Evolutionary conservation across 441 rosid species (phyloP).

Genomic region (Adansonia gregorii): DNA sequence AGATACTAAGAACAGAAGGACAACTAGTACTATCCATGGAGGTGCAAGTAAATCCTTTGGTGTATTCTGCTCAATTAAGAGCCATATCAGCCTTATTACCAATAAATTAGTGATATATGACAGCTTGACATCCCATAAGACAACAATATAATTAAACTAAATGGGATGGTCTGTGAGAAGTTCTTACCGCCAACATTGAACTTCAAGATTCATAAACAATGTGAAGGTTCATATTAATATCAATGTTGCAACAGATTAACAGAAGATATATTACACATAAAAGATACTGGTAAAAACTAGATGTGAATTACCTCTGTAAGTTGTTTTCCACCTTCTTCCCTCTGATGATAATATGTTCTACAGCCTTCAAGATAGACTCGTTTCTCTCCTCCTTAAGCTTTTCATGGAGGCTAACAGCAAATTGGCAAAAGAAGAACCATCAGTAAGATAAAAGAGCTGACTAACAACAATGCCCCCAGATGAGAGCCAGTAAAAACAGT

Average conservation of each 20-base stretch:
- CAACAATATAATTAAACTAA: conserved; percentile 1
- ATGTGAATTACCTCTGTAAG: conserved; percentile 48
- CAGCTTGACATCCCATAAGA: conserved; percentile 3
- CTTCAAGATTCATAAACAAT: background rate
- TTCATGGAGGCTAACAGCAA: conserved; percentile 48
- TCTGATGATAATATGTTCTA: conserved; percentile 61
- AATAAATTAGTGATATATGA: conserved; percentile 6
- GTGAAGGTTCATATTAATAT: background rate
- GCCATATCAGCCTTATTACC: background rate
- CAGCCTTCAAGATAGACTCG: conserved; percentile 44
- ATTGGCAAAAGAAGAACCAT: conserved; percentile 4
- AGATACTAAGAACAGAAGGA: background rate
- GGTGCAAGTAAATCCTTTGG: background rate
- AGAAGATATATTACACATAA: background rate
- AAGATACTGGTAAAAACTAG: background rate
- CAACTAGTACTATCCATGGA: background rate
- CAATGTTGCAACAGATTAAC: conserved; percentile 12
- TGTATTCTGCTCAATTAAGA: background rate
- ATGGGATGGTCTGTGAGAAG: background rate
- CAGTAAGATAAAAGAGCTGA: background rate
- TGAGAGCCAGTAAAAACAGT: conserved; percentile 4
- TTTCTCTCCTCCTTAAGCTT: conserved; percentile 46
- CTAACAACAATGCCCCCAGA: background rate
- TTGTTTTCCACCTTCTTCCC: conserved; percentile 61
- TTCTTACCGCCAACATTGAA: background rate